Evolutionary conservation across 208 protist species (phyloP), one percentile per base, ranked within the genome.

Genomic region (Leishmania gerbilli): DNA sequence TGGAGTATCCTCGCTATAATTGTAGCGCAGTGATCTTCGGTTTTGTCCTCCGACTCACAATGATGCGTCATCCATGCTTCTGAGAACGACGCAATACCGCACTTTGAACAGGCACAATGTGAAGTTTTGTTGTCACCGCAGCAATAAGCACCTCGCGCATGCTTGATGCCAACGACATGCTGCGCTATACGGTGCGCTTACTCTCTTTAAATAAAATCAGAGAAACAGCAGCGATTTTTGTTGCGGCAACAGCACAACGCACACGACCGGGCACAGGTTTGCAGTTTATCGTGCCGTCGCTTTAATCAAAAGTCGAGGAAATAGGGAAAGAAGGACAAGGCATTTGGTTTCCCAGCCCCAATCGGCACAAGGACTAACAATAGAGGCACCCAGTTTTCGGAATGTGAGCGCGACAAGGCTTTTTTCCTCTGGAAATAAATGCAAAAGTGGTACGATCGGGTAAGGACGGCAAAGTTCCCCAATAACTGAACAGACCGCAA

Each of bases 151-250:
- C 85, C 88, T n/a, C 75, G 53, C 4, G 64, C 72, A 0, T 34
- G 15, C 51, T 84, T 86, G 1, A n/a, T 27, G 17, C 65, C 65
- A 21, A 49, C 76, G n/a, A 89, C 24, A 21, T 71, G 79, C 31
- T 76, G 85, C 7, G 86, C 51, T 27, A 87, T 72, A 56, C 34
- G 77, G 58, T 85, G 88, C 0, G 87, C 85, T 2, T 82, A 84
- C 9, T 84, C 80, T 11, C 55, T 91, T 86, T 31, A 67, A 37
- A 67, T 24, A 85, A 88, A 45, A 93, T 82, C 5, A 87, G 55
- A 24, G 56, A 69, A 19, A 83, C 80, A 9, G 84, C 83, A 5
- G 56, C n/a, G 21, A 90, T 88, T 24, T 86, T 71, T 5, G 69
- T 24, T 34, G 76, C 77, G 13, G 87, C 87, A 1, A 82, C 83